Percentiles rank a stretch among this genome's conserved stretches.
Conservation (phyloP, 1,139 yeast genomes). For the Candida neerlandica region DNA sequence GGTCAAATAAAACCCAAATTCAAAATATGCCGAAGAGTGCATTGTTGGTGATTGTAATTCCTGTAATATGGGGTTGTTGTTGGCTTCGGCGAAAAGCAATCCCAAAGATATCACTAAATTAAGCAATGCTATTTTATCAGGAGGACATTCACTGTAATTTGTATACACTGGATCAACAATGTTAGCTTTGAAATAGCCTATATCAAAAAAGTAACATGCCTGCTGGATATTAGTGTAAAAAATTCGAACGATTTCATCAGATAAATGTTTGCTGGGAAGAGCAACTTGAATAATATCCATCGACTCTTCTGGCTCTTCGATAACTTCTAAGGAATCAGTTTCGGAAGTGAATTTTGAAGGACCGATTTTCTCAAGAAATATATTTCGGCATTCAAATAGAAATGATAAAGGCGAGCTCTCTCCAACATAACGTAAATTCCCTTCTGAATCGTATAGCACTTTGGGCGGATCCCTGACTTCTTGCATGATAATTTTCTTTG, state of each 20-base stretch:
- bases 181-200: constrained; percentile 9
- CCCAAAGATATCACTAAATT: constrained; percentile 18
- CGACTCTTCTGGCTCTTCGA: constrained; percentile 16
- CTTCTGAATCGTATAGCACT: constrained; percentile 16
- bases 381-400: constrained; percentile 25
- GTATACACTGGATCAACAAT: constrained; percentile 14
- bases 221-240: constrained; percentile 13
- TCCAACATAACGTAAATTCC: constrained; percentile 26
- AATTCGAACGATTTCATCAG: constrained; percentile 11
- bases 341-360: constrained; percentile 13
- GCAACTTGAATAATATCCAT: constrained; percentile 15
- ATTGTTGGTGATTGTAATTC: constrained; percentile 12
- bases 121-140: constrained; percentile 15
- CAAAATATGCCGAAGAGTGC: constrained; percentile 16
- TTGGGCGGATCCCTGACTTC: constrained; percentile 10
- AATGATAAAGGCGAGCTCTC: constrained; percentile 28
- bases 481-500: neutral
- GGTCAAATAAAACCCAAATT: constrained; percentile 16
- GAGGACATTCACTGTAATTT: constrained; percentile 12
- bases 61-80: constrained; percentile 12
- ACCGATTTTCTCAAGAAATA: constrained; percentile 20
- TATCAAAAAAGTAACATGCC: constrained; percentile 16
- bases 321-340: constrained; percentile 11
- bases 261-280: constrained; percentile 12
- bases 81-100: constrained; percentile 15